Evolutionary conservation across 257 asterid species (phyloP).

Genomic region (Solanum pimpinellifolium): DNA sequence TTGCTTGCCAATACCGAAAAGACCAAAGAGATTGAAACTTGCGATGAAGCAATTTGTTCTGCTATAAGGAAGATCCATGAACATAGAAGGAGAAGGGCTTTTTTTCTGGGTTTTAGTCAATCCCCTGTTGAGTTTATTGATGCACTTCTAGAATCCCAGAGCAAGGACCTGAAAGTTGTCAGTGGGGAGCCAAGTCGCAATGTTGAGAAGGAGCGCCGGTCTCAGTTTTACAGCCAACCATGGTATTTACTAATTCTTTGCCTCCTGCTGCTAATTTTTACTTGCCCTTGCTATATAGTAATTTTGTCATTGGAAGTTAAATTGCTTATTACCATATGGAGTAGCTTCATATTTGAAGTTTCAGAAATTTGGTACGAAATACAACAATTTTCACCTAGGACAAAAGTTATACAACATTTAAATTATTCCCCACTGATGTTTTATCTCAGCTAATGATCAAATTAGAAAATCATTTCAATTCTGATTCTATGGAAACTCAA

Average conservation of each 20-base stretch:
- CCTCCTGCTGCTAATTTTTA: background rate
- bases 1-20: constrained; percentile 85
- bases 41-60: constrained; percentile 88
- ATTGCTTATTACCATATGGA: background rate
- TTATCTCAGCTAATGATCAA: background rate
- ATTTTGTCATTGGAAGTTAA: background rate
- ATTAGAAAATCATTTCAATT: background rate
- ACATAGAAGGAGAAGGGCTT: constrained; percentile 84
- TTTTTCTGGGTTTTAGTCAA: constrained; percentile 96
- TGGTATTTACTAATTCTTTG: constrained; percentile 42
- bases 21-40: constrained; percentile 80
- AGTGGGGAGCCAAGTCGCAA: constrained; percentile 74
- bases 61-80: constrained; percentile 93
- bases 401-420: background rate
- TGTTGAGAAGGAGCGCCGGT: constrained; percentile 77
- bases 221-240: constrained; percentile 86
- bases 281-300: background rate
- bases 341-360: background rate
- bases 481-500: background rate
- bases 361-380: background rate
- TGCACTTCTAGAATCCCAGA: constrained; percentile 81
- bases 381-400: background rate
- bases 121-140: constrained; percentile 92
- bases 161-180: constrained; percentile 74
- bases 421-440: background rate